Conservation (phyloP, 192 early-diverging fungal species). For the Coemansia sp. region DNA sequence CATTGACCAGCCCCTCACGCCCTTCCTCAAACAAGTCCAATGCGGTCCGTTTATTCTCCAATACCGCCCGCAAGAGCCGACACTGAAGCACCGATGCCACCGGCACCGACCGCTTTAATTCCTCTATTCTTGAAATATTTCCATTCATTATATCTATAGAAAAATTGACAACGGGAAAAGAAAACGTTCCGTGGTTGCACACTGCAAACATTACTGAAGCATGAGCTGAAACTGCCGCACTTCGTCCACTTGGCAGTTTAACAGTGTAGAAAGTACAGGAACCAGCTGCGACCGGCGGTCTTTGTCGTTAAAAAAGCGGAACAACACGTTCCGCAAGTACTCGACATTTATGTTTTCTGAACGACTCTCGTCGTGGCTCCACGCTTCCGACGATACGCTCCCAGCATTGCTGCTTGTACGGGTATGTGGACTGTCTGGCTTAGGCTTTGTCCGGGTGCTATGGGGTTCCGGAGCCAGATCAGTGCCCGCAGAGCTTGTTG, state of each 20-base stretch:
- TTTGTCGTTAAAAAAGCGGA: conserved; percentile 55
- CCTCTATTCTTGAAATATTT: neutral
- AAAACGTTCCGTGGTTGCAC: neutral
- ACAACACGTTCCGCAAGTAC: conserved; percentile 54
- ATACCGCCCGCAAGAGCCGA: conserved; percentile 15
- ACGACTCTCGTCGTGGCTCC: conserved; percentile 4
- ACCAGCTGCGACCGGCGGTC: conserved; percentile 62
- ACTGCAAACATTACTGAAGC: conserved; percentile 14
- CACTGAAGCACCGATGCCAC: conserved; percentile 22
- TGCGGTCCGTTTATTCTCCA: neutral
- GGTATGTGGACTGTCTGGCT: conserved; percentile 13
- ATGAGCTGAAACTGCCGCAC: conserved; percentile 52
- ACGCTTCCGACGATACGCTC: conserved; percentile 23
- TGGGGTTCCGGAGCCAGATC: neutral
- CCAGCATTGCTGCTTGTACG: conserved; percentile 30
- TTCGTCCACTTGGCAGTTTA: conserved; percentile 65
- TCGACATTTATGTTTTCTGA: conserved; percentile 44
- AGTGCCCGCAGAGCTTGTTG: neutral
- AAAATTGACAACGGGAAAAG: neutral
- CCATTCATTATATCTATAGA: conserved; percentile 1
- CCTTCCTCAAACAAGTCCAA: conserved; percentile 23
- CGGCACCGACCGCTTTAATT: conserved; percentile 7
- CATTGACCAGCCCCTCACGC: conserved; percentile 4
- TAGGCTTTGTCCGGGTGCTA: neutral
- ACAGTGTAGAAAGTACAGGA: conserved; percentile 62